Evolutionary conservation across 2,329 filamentous ascomycete genomes (phyloP).

Genomic region (Knufia fluminis): DNA sequence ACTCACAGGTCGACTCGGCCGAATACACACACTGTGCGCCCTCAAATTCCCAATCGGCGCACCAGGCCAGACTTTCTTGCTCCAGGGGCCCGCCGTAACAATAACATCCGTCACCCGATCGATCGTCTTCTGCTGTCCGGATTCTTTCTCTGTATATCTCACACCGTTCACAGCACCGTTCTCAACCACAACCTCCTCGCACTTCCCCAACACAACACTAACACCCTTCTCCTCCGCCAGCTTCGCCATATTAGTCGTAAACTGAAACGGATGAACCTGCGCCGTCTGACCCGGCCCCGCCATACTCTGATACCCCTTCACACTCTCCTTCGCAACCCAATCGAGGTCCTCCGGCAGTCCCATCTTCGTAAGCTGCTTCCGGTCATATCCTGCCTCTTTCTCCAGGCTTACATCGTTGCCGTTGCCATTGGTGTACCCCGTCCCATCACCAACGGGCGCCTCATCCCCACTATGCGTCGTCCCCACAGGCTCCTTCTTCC

Average conservation of each 20-base stretch:
- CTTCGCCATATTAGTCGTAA: constrained; percentile 74
- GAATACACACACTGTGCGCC: constrained; percentile 55
- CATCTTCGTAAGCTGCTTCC: constrained; percentile 44
- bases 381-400: constrained; percentile 46
- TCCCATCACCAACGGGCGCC: constrained; percentile 4
- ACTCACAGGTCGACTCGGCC: constrained; percentile 43
- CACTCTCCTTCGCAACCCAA: constrained; percentile 64
- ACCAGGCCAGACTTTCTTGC: constrained; percentile 41
- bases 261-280: constrained; percentile 86
- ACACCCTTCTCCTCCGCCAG: constrained; percentile 63
- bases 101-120: constrained; percentile 51
- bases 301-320: constrained; percentile 73
- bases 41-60: constrained; percentile 52
- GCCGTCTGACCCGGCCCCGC: constrained; percentile 71
- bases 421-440: constrained; percentile 20
- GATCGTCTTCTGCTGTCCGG: constrained; percentile 28
- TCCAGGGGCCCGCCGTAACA: constrained; percentile 56
- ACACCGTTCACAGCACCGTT: constrained; percentile 39
- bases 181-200: constrained; percentile 54
- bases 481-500: constrained; percentile 25
- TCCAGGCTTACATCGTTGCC: constrained; percentile 42
- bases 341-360: constrained; percentile 69
- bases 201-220: constrained; percentile 58
- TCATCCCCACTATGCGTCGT: constrained; percentile 15
- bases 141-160: constrained; percentile 48